Percentiles rank a stretch among this genome's conserved stretches.
Conservation (phyloP, 208 protist species). For the Acanthamoeba healyi region DNA sequence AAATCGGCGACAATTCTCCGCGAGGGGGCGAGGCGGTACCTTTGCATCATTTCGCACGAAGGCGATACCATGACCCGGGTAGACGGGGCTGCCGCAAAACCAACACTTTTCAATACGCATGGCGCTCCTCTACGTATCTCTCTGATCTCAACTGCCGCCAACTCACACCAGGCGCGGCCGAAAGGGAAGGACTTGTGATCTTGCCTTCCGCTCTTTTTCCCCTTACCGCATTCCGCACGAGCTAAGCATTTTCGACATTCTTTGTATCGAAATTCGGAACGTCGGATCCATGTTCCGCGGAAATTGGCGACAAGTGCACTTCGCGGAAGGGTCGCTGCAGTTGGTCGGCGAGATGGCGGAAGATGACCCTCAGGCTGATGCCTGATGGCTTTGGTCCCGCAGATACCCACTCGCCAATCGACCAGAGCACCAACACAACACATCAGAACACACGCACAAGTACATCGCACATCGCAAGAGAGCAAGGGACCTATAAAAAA, state of each 20-base stretch:
- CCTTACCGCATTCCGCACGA: not conserved
- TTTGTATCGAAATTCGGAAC: too few relatives aligned
- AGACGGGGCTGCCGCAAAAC: conserved; percentile 97
- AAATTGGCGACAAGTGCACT: too few relatives aligned
- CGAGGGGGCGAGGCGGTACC: conserved; percentile 67
- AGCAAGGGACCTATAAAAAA: not conserved
- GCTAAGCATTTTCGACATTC: too few relatives aligned
- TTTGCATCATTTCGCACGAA: conserved; percentile 99
- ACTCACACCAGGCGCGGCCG: not conserved
- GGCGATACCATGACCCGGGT: conserved; percentile 98
- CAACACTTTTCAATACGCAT: conserved; percentile 99
- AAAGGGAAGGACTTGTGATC: not conserved
- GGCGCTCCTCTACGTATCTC: conserved; percentile 23
- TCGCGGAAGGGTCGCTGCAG: too few relatives aligned
- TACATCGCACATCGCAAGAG: not conserved
- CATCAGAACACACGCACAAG: not conserved
- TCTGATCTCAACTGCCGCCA: conserved; percentile 51
- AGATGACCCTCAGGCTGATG: too few relatives aligned
- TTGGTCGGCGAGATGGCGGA: too few relatives aligned
- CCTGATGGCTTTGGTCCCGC: too few relatives aligned
- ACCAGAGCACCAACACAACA: not conserved
- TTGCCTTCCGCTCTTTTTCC: conserved; percentile 1
- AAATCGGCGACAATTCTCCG: conserved; percentile 51
- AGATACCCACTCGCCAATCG: too few relatives aligned
- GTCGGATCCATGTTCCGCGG: too few relatives aligned